phyloP scores from a whole-genome alignment of 352 stramenopile species.

The Halophytophthora polymorphica region DNA sequence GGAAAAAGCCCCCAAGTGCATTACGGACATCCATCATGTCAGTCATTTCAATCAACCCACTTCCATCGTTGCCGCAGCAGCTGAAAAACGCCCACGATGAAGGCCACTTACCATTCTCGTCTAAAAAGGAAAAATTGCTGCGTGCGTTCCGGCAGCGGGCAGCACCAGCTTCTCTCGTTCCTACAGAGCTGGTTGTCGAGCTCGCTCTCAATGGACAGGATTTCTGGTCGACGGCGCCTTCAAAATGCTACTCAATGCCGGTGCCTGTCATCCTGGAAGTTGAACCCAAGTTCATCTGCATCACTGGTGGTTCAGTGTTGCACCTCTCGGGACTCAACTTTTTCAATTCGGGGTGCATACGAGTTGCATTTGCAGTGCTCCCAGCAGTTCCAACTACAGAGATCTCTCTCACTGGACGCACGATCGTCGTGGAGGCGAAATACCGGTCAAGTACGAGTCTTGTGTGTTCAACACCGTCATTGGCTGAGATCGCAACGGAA shows the following conservation, averaged over 20 bases:
- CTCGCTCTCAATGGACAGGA: slow-evolving; percentile 67
- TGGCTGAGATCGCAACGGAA: slow-evolving; percentile 22
- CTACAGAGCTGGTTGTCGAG: slow-evolving; percentile 51
- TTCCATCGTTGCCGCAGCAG: slow-evolving; percentile 1
- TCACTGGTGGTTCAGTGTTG: slow-evolving; percentile 37
- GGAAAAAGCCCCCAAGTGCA: slow-evolving; percentile 19
- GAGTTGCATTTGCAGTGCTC: slow-evolving; percentile 44
- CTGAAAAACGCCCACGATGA: slow-evolving; percentile 7
- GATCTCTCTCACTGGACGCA: slow-evolving; percentile 4
- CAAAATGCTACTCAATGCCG: slow-evolving; percentile 32
- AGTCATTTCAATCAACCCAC: slow-evolving; percentile 34
- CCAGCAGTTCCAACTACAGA: slow-evolving; percentile 6
- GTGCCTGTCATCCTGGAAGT: slow-evolving; percentile 35
- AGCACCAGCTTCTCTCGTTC: slow-evolving; percentile 26
- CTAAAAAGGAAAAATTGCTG: slow-evolving; percentile 49
- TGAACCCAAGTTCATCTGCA: slow-evolving; percentile 40
- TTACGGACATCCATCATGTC: slow-evolving; percentile 55
- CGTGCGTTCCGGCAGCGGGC: slow-evolving; percentile 40
- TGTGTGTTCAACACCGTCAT: slow-evolving; percentile 37
- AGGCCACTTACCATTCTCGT: slow-evolving; percentile 2
- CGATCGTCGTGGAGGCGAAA: slow-evolving; percentile 46
- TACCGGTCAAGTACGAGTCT: slow-evolving; percentile 46
- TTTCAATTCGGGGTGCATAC: slow-evolving; percentile 32
- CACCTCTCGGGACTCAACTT: slow-evolving; percentile 54
- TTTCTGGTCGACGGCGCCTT: slow-evolving; percentile 48